phyloP scores from a whole-genome alignment of 768 basidiomycete species.

The Boletus rubescentipes region DNA sequence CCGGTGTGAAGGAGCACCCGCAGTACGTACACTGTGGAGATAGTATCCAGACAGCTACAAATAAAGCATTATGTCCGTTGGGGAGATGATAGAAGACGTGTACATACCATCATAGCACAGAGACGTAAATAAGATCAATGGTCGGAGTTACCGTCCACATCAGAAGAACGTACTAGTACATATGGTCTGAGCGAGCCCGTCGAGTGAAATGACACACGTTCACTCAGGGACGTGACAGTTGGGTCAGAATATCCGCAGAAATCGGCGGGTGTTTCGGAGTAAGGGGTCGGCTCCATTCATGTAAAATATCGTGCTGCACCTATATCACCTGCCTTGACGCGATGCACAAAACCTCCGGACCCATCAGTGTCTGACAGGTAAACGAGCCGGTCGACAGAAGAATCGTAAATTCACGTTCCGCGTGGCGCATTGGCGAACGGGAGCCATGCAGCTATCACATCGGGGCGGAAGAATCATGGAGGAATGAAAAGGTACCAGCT shows the following conservation, averaged over 20 bases:
- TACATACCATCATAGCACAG: conserved; percentile 10
- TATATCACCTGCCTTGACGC: not conserved
- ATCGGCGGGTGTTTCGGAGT: conserved; percentile 6
- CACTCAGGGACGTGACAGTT: not conserved
- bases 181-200: not conserved
- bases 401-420: not conserved
- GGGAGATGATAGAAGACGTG: conserved; percentile 5
- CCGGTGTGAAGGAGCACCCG: conserved; percentile 11
- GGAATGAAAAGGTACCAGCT: conserved; percentile 1
- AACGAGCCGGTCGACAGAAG: not conserved
- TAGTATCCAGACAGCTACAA: conserved; percentile 8
- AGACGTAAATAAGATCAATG: conserved; percentile 16
- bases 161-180: not conserved
- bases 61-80: conserved; percentile 7
- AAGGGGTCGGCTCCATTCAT: not conserved
- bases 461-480: conserved; percentile 10
- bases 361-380: not conserved
- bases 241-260: conserved; percentile 3
- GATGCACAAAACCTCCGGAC: not conserved
- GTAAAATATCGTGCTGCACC: conserved; percentile 2
- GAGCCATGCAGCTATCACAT: conserved; percentile 20
- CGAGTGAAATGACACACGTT: conserved; percentile 1
- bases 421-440: not conserved
- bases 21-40: conserved; percentile 23
- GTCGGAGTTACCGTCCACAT: conserved; percentile 5